phyloP scores from a whole-genome alignment of 805 yeast species.

The Hanseniaspora jakobsenii region DNA sequence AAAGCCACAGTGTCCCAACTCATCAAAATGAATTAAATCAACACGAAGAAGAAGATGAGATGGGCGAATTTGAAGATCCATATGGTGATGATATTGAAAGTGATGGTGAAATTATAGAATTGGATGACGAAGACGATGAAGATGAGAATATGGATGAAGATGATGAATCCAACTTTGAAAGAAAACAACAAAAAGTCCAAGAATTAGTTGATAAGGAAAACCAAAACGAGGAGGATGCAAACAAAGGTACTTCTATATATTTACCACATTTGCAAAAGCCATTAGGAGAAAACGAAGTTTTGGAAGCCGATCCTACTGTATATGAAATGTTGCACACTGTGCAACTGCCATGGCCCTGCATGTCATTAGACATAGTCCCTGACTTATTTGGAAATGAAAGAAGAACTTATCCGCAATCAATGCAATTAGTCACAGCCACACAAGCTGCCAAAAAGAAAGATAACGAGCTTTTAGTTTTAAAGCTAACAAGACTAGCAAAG shows the following conservation, averaged over 20 bases:
- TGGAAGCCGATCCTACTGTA: constrained; percentile 92
- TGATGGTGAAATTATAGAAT: constrained; percentile 77
- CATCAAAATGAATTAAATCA: constrained; percentile 15
- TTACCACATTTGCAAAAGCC: constrained; percentile 84
- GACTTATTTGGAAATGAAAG: constrained; percentile 81
- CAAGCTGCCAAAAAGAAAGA: constrained; percentile 82
- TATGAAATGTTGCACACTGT: constrained; percentile 94
- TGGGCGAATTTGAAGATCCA: constrained; percentile 81
- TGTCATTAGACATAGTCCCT: constrained; percentile 79
- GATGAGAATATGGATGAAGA: constrained; percentile 29
- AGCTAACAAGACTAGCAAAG: constrained; percentile 67
- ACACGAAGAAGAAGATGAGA: constrained; percentile 38
- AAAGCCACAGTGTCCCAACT: constrained; percentile 20
- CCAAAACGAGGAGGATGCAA: constrained; percentile 29
- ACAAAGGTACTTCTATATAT: constrained; percentile 39
- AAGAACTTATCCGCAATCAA: constrained; percentile 75
- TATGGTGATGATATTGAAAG: constrained; percentile 88
- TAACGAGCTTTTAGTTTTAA: constrained; percentile 76
- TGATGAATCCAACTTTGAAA: constrained; percentile 29
- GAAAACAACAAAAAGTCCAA: constrained; percentile 30
- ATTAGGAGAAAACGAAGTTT: constrained; percentile 85
- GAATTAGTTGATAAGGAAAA: constrained; percentile 31
- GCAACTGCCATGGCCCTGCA: constrained; percentile 92
- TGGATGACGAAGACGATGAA: constrained; percentile 48
- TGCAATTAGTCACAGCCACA: constrained; percentile 81